Evolutionary conservation across 2,329 filamentous ascomycete genomes (phyloP), one percentile per base, ranked within the genome.

Genomic region (Juglanconis oblonga): DNA sequence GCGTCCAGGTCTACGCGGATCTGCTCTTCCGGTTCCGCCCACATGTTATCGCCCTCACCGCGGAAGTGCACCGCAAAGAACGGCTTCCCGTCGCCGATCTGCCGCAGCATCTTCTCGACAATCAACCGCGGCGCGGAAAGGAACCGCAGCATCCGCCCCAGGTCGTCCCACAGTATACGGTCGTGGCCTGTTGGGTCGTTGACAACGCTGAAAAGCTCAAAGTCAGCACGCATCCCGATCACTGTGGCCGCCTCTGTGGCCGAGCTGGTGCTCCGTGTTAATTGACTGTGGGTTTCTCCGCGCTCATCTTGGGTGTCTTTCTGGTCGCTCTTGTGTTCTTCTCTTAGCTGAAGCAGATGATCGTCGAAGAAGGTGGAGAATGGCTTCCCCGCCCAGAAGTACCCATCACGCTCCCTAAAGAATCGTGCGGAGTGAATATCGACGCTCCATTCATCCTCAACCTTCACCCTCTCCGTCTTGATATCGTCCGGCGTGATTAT

Each of bases 1-100:
- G 67, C 68, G 55, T 73, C 72, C 0, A 74, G 68, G 58, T 73
- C 69, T 40, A 67, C 64, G 5, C 51, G 50, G 11, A 73, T 67
- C 62, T 74, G 72, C 55, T 69, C 56, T 38, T 73, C 71, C 52
- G 69, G 61, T 1, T 66, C 63, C 38, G 64, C 68, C 72, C 71
- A 73, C 54, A 74, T 73, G 49, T 67, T 72, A 62, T 74, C 71
- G 29, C 68, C 68, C 57, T 74, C 72, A 52, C 69, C 71, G 55
- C 71, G 65, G 65, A 71, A 74, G 65, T 73, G 71, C 5, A 74
- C 72, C 48, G 70, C 71, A 48, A 72, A 71, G 62, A 68, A 73
- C 33, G 1, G 24, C 36, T 67, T 45, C 13, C 8, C 67, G 0
- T 65, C 49, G 4, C 66, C 53, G 10, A 73, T 64, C 5, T 63